phyloP scores from a whole-genome alignment of 1,139 yeast genomes.

The Debaryomycetaceae sp. region DNA sequence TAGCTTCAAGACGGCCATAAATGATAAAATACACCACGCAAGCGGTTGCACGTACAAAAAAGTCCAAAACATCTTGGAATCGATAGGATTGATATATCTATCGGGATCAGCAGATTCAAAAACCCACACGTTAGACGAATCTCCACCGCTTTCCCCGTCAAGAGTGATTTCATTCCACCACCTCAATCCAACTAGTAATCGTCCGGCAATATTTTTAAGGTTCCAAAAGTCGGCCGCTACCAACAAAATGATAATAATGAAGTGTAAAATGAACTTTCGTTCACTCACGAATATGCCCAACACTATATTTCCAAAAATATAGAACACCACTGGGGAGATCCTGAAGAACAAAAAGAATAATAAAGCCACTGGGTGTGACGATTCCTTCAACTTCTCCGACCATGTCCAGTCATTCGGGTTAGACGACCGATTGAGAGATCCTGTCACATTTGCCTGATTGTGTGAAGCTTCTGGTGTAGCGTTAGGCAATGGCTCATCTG shows the following conservation, averaged over 20 bases:
- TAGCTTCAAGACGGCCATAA: constrained; percentile 74
- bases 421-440: neutral
- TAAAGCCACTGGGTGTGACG: constrained; percentile 82
- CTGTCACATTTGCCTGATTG: neutral
- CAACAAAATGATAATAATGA: constrained; percentile 70
- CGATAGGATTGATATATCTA: constrained; percentile 85
- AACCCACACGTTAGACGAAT: constrained; percentile 73
- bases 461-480: neutral
- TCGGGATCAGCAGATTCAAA: constrained; percentile 84
- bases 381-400: constrained; percentile 37
- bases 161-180: constrained; percentile 84
- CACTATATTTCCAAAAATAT: constrained; percentile 67
- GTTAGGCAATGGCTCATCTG: constrained; percentile 17
- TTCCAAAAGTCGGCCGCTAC: constrained; percentile 93
- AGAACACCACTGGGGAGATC: constrained; percentile 59
- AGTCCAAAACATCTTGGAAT: constrained; percentile 84
- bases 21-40: constrained; percentile 68
- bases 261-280: constrained; percentile 66
- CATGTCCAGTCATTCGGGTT: constrained; percentile 22
- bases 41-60: constrained; percentile 72
- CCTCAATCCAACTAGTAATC: constrained; percentile 84
- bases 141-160: constrained; percentile 45
- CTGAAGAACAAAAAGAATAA: constrained; percentile 62
- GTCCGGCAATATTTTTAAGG: constrained; percentile 84
- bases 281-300: constrained; percentile 40